Conservation (phyloP, 1,284 basidiomycete genomes). For the Ganoderma lingzhi region DNA sequence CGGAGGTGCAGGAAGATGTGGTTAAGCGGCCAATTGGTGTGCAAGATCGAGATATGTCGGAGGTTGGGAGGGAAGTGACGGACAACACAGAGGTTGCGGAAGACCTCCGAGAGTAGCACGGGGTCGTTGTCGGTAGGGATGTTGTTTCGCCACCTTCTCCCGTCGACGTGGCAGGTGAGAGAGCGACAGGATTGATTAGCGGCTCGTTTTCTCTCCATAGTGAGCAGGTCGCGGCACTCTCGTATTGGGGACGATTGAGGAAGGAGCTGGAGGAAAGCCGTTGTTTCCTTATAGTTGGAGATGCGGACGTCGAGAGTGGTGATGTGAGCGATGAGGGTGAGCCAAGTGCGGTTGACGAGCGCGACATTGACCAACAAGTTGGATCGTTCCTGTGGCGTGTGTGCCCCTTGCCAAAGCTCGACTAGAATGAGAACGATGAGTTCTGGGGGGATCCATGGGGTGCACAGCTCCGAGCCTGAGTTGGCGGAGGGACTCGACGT, state of each 20-base stretch:
- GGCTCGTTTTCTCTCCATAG: constrained; percentile 28
- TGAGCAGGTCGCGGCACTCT: constrained; percentile 27
- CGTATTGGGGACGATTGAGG: constrained; percentile 27
- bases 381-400: constrained; percentile 42
- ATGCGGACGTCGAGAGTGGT: constrained; percentile 45
- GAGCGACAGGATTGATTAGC: constrained; percentile 38
- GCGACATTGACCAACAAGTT: constrained; percentile 42
- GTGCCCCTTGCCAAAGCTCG: constrained; percentile 43
- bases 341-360: constrained; percentile 43
- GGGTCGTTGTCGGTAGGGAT: constrained; percentile 19
- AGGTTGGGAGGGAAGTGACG: constrained; percentile 45
- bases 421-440: constrained; percentile 46
- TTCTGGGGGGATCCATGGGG: constrained; percentile 44
- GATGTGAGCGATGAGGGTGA: constrained; percentile 41
- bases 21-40: constrained; percentile 45
- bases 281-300: constrained; percentile 37
- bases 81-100: constrained; percentile 38
- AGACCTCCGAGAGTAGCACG: constrained; percentile 35
- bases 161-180: constrained; percentile 43
- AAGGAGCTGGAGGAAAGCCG: constrained; percentile 38
- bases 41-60: constrained; percentile 43
- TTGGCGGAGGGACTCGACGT: background rate
- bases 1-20: constrained; percentile 42
- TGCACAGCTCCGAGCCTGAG: constrained; percentile 5
- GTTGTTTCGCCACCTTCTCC: constrained; percentile 1